A percentile compares a stretch with the other conserved stretches of the same genome.
Evolutionary conservation across 1,139 yeast species (phyloP).

Genomic region (Lodderomyces jiufengensis): DNA sequence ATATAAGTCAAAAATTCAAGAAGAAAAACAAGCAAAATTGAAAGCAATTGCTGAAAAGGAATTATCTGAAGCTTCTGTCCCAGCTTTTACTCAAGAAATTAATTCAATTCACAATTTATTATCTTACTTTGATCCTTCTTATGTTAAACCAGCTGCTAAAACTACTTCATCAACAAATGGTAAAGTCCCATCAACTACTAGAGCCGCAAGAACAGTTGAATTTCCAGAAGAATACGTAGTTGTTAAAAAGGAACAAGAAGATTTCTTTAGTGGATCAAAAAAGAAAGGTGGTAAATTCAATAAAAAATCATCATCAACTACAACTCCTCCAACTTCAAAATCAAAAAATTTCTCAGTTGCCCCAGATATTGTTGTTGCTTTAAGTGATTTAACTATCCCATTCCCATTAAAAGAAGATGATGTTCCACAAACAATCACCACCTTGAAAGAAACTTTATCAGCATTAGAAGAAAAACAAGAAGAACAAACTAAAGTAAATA

Average conservation of each 20-base stretch:
- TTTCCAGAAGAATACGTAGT: slow-evolving; percentile 64
- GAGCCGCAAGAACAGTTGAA: slow-evolving; percentile 48
- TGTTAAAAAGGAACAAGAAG: slow-evolving; percentile 64
- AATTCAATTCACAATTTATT: slow-evolving; percentile 69
- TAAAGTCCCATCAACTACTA: slow-evolving; percentile 23
- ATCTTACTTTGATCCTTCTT: slow-evolving; percentile 72
- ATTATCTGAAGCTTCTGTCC: slow-evolving; percentile 67
- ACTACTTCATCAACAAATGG: slow-evolving; percentile 22
- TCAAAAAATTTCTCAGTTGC: slow-evolving; percentile 63
- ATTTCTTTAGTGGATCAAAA: slow-evolving; percentile 53
- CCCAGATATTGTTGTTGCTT: slow-evolving; percentile 73
- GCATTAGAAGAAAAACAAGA: slow-evolving; percentile 74
- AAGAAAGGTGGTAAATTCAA: slow-evolving; percentile 32
- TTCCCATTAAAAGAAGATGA: slow-evolving; percentile 81
- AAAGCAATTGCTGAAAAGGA: slow-evolving; percentile 65
- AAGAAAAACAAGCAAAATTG: slow-evolving; percentile 59
- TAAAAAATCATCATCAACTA: slow-evolving; percentile 11
- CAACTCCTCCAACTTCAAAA: slow-evolving; percentile 38
- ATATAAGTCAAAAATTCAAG: slow-evolving; percentile 49
- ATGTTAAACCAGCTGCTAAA: slow-evolving; percentile 50
- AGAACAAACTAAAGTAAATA: slow-evolving; percentile 72
- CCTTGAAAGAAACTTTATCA: slow-evolving; percentile 70
- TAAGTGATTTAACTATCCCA: slow-evolving; percentile 72
- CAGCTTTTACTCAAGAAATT: slow-evolving; percentile 81
- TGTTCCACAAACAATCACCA: slow-evolving; percentile 59